Conservation (phyloP, 495 filamentous ascomycete species). For the Friedmanniomyces endolithicus region DNA sequence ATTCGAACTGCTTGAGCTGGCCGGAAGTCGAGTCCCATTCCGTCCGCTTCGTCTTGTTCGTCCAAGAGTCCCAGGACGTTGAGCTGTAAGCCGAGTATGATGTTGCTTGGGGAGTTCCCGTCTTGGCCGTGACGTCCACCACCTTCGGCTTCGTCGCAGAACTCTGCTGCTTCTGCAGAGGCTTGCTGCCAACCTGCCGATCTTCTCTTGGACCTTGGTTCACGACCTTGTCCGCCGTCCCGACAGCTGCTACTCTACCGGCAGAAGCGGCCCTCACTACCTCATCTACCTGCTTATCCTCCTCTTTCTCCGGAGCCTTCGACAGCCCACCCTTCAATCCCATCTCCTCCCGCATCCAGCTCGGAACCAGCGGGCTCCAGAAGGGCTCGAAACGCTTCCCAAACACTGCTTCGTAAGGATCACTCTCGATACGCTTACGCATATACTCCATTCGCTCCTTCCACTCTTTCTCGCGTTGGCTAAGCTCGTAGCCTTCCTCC, state of each 20-base stretch:
- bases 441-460: conserved; percentile 19
- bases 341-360: conserved; percentile 21
- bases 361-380: conserved; percentile 20
- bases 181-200: background rate
- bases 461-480: conserved; percentile 16
- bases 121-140: background rate
- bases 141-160: background rate
- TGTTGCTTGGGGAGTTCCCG: background rate
- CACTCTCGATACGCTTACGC: conserved; percentile 17
- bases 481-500: conserved; percentile 12
- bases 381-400: conserved; percentile 20
- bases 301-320: background rate
- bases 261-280: background rate
- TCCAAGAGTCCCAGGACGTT: conserved; percentile 17
- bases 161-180: background rate
- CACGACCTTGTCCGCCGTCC: background rate
- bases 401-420: conserved; percentile 21
- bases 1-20: conserved; percentile 9
- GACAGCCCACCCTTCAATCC: background rate
- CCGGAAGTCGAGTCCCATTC: conserved; percentile 15
- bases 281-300: background rate
- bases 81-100: conserved; percentile 12
- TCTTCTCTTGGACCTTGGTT: background rate
- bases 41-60: conserved; percentile 8
- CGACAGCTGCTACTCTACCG: background rate